These are phyloP conservation scores for Calonectria crousiana DNA, from an alignment of 2,329 filamentous ascomycete species.

Conservation along the genomic window DNA sequence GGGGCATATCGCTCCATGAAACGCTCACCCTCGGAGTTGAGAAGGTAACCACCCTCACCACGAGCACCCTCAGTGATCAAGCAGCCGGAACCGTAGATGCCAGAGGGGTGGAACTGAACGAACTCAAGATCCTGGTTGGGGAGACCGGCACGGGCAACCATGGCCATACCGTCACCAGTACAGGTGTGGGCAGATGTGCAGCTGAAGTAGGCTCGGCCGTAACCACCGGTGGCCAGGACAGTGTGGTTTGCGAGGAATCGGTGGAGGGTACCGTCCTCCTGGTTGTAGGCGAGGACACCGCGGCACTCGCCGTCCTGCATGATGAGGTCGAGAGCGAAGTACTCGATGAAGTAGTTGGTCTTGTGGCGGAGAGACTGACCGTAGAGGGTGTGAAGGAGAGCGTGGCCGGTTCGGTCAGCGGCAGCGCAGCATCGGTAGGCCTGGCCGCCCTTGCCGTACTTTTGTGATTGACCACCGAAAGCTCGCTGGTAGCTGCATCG, in stretches of 20 bases:
- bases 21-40: conserved; percentile 97
- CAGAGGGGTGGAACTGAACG: conserved; percentile 98
- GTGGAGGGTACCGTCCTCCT: conserved; percentile 98
- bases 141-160: conserved; percentile 97
- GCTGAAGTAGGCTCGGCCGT: conserved; percentile 97
- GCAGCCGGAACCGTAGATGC: conserved; percentile 98
- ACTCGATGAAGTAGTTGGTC: conserved; percentile 99
- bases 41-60: conserved; percentile 97
- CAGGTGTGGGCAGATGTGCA: conserved; percentile 99
- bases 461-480: conserved; percentile 96
- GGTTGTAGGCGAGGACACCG: conserved; percentile 97
- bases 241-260: conserved; percentile 97
- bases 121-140: conserved; percentile 99
- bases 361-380: conserved; percentile 97
- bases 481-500: conserved; percentile 89
- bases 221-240: conserved; percentile 95
- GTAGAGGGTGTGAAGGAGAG: conserved; percentile 97
- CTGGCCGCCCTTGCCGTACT: conserved; percentile 96
- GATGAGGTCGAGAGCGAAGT: conserved; percentile 95
- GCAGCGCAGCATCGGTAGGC: conserved; percentile 97
- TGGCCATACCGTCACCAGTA: conserved; percentile 99
- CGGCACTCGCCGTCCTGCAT: conserved; percentile 98
- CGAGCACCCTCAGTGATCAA: conserved; percentile 98
- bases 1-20: conserved; percentile 99
- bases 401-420: conserved; percentile 96